Conservation (phyloP, 83 land plant genomes). For the Picea abies region DNA sequence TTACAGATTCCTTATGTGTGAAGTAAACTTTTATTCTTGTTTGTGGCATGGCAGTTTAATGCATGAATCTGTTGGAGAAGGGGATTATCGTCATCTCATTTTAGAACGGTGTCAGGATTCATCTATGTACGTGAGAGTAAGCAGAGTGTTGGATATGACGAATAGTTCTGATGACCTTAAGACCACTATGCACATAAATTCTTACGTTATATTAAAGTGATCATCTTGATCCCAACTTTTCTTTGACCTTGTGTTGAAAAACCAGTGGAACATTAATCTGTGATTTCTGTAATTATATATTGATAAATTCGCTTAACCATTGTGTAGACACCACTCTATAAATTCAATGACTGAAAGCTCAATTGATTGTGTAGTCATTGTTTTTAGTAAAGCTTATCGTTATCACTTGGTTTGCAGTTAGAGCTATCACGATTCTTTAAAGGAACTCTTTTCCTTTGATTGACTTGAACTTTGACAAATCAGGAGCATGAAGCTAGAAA, state of each 20-base stretch:
- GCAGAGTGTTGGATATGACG: background rate
- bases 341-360: background rate
- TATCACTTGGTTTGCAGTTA: too few relatives aligned
- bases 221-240: background rate
- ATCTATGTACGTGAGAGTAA: constrained; percentile 65
- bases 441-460: too few relatives aligned
- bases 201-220: background rate
- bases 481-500: too few relatives aligned
- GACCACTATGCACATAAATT: background rate
- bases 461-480: too few relatives aligned
- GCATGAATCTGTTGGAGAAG: constrained; percentile 96
- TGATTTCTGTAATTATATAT: background rate
- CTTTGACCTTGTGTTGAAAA: background rate
- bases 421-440: too few relatives aligned
- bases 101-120: constrained; percentile 80
- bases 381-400: too few relatives aligned
- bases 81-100: constrained; percentile 77
- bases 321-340: background rate
- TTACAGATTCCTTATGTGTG: background rate
- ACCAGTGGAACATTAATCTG: background rate
- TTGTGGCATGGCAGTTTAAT: constrained; percentile 55
- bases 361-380: background rate
- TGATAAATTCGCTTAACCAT: background rate
- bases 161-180: background rate
- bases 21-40: background rate